phyloP scores from a whole-genome alignment of 805 yeast genomes.

The Metschnikowia henanensis region DNA sequence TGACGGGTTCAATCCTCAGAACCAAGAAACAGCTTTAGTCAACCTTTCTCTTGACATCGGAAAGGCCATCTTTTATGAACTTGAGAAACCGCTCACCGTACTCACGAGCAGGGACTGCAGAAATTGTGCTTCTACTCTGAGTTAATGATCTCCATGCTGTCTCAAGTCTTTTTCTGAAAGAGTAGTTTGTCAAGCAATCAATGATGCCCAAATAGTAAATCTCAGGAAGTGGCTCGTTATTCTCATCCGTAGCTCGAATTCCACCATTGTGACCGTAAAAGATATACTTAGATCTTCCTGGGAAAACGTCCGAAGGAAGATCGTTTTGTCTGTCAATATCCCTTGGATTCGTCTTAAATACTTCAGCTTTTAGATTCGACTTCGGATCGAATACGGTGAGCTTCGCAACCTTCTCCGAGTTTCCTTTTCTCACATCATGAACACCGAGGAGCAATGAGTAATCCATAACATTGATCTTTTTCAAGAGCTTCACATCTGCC shows the following conservation, averaged over 20 bases:
- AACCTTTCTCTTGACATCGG: slow-evolving; percentile 11
- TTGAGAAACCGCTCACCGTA: slow-evolving; percentile 84
- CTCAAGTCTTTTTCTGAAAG: slow-evolving; percentile 72
- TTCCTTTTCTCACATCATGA: slow-evolving; percentile 69
- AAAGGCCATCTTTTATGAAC: slow-evolving; percentile 52
- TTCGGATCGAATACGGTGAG: slow-evolving; percentile 47
- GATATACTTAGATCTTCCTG: slow-evolving; percentile 50
- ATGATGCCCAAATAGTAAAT: slow-evolving; percentile 92
- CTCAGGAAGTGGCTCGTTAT: slow-evolving; percentile 58
- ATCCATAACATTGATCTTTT: slow-evolving; percentile 88
- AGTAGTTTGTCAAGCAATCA: slow-evolving; percentile 86
- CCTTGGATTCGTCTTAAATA: slow-evolving; percentile 48
- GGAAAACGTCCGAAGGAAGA: slow-evolving; percentile 44
- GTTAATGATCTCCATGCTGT: slow-evolving; percentile 80
- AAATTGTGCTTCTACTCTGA: slow-evolving; percentile 67
- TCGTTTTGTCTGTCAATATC: slow-evolving; percentile 41
- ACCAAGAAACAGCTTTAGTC: not conserved
- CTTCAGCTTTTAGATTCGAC: slow-evolving; percentile 35
- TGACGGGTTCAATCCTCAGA: too few relatives aligned
- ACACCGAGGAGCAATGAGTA: slow-evolving; percentile 88
- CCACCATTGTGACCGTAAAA: slow-evolving; percentile 88
- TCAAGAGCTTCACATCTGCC: slow-evolving; percentile 70
- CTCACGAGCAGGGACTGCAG: slow-evolving; percentile 88
- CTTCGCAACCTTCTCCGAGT: slow-evolving; percentile 38
- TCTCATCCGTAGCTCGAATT: slow-evolving; percentile 65